phyloP scores from a whole-genome alignment of 1,284 basidiomycete species.

The Coniferiporia weirii region DNA sequence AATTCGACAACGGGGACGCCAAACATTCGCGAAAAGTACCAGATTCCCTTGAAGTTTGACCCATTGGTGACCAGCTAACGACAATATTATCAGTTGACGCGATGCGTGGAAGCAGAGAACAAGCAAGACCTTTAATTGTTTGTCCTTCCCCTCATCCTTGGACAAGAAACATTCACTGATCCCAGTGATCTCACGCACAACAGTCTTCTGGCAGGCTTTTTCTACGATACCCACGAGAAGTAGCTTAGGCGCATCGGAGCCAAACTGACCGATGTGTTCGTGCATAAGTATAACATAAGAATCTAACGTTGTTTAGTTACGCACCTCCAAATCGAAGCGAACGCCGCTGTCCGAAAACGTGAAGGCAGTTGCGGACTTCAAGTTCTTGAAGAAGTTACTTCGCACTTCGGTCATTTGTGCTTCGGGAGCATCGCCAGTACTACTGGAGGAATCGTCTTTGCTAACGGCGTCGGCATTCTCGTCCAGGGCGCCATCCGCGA shows the following conservation, averaged over 20 bases:
- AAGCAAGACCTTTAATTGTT: conserved; percentile 41
- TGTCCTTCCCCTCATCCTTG: conserved; percentile 47
- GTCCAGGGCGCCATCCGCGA: conserved; percentile 54
- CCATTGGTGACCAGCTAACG: conserved; percentile 77
- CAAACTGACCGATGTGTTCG: conserved; percentile 42
- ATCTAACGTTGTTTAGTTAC: conserved; percentile 24
- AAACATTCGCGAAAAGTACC: conserved; percentile 72
- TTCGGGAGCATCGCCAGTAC: conserved; percentile 31
- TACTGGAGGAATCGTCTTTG: conserved; percentile 57
- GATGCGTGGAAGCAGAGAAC: conserved; percentile 9
- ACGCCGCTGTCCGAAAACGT: conserved; percentile 71
- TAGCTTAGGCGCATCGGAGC: conserved; percentile 77
- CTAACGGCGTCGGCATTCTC: conserved; percentile 47
- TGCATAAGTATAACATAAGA: background rate
- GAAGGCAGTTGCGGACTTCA: conserved; percentile 65
- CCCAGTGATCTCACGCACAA: conserved; percentile 84
- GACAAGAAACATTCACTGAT: conserved; percentile 80
- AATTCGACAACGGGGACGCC: conserved; percentile 74
- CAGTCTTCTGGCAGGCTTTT: conserved; percentile 73
- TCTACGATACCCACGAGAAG: conserved; percentile 90
- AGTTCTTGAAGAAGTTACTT: conserved; percentile 27
- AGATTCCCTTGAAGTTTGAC: conserved; percentile 89
- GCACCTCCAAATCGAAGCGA: conserved; percentile 77
- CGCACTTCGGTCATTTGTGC: conserved; percentile 29
- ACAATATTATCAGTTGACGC: conserved; percentile 12